Evolutionary conservation across 2,329 filamentous ascomycete species (phyloP).

Genomic region (Hypoxylon sp.): DNA sequence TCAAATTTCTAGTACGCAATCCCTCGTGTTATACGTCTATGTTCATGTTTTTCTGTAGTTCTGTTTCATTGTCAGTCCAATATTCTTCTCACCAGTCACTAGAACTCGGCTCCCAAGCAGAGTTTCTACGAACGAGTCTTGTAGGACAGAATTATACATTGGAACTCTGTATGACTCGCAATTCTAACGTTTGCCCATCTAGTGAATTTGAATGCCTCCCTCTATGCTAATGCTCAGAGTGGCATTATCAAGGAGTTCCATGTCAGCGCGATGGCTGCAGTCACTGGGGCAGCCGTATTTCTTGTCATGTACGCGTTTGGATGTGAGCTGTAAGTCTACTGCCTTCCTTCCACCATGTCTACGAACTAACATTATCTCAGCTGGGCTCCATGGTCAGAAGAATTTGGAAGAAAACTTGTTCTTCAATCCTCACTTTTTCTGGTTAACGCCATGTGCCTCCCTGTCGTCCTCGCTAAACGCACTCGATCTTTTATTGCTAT

Average conservation of each 20-base stretch:
- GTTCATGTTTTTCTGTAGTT: not conserved
- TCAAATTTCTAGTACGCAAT: constrained; percentile 61
- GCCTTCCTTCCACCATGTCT: not conserved
- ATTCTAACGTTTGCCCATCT: not conserved
- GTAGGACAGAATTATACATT: not conserved
- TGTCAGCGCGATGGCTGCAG: constrained; percentile 63
- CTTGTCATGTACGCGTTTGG: constrained; percentile 66
- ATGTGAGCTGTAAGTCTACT: constrained; percentile 67
- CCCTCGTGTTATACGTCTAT: not conserved
- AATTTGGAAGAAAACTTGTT: constrained; percentile 66
- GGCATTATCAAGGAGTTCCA: constrained; percentile 62
- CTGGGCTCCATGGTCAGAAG: constrained; percentile 70
- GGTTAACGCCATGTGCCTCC: constrained; percentile 69
- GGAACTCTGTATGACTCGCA: not conserved
- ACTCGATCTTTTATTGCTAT: constrained; percentile 58
- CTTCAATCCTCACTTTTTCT: constrained; percentile 66
- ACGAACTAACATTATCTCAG: constrained; percentile 58
- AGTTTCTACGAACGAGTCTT: not conserved
- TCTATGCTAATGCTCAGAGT: constrained; percentile 65
- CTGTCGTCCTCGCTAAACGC: constrained; percentile 59
- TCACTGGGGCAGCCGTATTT: constrained; percentile 65
- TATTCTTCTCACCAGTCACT: not conserved
- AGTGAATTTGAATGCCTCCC: constrained; percentile 69
- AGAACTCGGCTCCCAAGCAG: not conserved
- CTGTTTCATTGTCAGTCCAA: not conserved